Evolutionary conservation across 2,329 filamentous ascomycete genomes (phyloP), one percentile per base, ranked within the genome.

Genomic region (Epichloe brachyelytri): DNA sequence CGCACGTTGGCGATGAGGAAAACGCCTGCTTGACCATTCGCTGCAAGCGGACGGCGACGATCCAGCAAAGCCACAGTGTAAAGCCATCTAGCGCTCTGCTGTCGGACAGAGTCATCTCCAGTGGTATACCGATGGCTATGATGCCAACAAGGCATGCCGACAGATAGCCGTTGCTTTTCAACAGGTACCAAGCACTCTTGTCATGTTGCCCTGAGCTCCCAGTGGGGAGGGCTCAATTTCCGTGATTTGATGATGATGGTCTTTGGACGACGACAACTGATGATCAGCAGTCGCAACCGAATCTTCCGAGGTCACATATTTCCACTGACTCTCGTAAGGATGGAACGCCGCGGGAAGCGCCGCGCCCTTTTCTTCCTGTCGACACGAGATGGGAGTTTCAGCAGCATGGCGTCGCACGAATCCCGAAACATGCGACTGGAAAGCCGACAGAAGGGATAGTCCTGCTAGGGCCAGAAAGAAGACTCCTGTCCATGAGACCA

Each of bases 21-120:
- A 15, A 40, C 0, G 56, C 55, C 0, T 20, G 43, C 44, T 70
- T 72, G 55, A 72, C 62, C 5, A 54, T 45, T 0, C 60, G 57
- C 45, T 77, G 74, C 3, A 68, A 49, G 1, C 61, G 59, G 3
- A 72, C 64, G 5, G 67, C 66, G 15, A 63, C 58, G 11, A 71
- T 66, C 78, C 78, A 81, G 41, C 74, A 55, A 39, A 73, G 70
- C 58, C 75, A 70, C 4, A 79, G 61, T 12, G 72, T 63, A 22
- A 68, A 70, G 0, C 70, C 70, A 38, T 79, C 71, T 4, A 79
- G 64, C 2, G 69, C 58, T 0, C 68, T 63, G 20, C 70, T 65
- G 48, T 69, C 66, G 2, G 59, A 51, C 0, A 57, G 55, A 0
- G 51, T 40, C 3, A 60, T 56, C 0, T 72, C 67, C 0, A 76